Base-by-base conservation (phyloP, 768 basidiomycete species). In the Trametes punicea region DNA sequence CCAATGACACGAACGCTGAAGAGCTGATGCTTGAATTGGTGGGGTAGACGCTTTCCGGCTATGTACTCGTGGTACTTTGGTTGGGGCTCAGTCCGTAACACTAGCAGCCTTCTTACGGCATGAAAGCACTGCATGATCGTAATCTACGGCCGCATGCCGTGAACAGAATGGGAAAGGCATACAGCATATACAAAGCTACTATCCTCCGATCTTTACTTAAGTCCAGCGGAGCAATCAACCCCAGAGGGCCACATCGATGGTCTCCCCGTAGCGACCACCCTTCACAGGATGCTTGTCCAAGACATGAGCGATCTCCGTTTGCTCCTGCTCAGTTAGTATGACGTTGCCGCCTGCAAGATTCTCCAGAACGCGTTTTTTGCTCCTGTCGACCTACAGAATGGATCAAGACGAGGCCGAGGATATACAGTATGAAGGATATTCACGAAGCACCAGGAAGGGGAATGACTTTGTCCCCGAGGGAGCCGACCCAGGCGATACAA, bases 401-500 rank as follows among this genome's bases (percentile, higher is more conserved):
- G 3, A 15, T 44, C 25, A 26, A 5, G 3, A 16, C 26, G 18
- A 21, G 25, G 7, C 11, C 11, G 8, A 3, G 2, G 13, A 9
- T 3, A 44, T 26, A 41, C 15, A 13, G 31, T 7, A 36, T 8
- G 34, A 30, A 29, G 23, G 3, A 11, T 4, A 54, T 71, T 42
- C 44, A 74, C 73, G 73, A 74, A n/a, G 73, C 73, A 0, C 79
- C 79, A 0, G 78, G 78, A 23, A 81, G 71, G 1, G 79, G 77
- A 53, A 80, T 71, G 27, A 75, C 71, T 64, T 76, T 70, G 13
- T 48, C 44, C 5, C 73, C 72, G 8, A 67, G 68, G 6, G 70
- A 60, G 26, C 48, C 44, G 6, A 75, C 73, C 74, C 74, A 75
- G 1, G 72, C 74, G 31, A 75, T 65, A 54, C 62, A 66, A 16